Evolutionary conservation across 73 alveolate species (phyloP).

Genomic region (Blepharisma stoltei): DNA sequence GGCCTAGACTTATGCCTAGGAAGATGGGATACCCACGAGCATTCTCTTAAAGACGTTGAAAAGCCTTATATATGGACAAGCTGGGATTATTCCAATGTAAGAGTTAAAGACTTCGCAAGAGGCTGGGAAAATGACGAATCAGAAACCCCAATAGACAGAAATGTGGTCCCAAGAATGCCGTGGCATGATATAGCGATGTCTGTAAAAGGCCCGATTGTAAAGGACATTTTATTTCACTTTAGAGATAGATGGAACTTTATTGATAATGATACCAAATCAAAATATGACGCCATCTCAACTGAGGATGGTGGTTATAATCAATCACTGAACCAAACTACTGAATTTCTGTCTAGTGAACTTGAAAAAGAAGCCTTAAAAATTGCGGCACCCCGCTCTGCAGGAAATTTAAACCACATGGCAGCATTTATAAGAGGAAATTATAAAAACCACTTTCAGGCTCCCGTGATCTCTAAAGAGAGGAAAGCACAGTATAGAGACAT

Average conservation of each 20-base stretch:
- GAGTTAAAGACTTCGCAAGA: conserved; percentile 70
- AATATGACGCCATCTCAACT: not conserved
- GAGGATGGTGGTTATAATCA: not conserved
- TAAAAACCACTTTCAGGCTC: not conserved
- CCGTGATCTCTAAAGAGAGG: not conserved
- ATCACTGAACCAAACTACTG: not conserved
- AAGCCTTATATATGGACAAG: conserved; percentile 58
- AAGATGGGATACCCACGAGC: conserved; percentile 85
- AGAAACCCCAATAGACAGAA: conserved; percentile 60
- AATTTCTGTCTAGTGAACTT: not conserved
- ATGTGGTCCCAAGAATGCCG: conserved; percentile 76
- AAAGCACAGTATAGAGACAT: not conserved
- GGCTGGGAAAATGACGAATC: conserved; percentile 52
- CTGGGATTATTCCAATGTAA: conserved; percentile 65
- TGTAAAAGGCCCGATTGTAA: conserved; percentile 84
- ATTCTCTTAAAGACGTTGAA: conserved; percentile 69
- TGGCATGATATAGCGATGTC: conserved; percentile 92
- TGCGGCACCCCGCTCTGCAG: not conserved
- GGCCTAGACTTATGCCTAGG: conserved; percentile 96
- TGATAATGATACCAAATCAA: conserved; percentile 65
- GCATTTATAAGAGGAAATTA: not conserved
- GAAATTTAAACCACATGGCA: not conserved
- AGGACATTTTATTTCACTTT: conserved; percentile 88
- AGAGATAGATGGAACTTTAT: conserved; percentile 90
- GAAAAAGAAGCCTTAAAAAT: not conserved